A percentile compares a stretch with the other conserved stretches of the same genome.
Evolutionary conservation across 73 alveolate genomes (phyloP).

Genomic region (Diophrys sp.): DNA sequence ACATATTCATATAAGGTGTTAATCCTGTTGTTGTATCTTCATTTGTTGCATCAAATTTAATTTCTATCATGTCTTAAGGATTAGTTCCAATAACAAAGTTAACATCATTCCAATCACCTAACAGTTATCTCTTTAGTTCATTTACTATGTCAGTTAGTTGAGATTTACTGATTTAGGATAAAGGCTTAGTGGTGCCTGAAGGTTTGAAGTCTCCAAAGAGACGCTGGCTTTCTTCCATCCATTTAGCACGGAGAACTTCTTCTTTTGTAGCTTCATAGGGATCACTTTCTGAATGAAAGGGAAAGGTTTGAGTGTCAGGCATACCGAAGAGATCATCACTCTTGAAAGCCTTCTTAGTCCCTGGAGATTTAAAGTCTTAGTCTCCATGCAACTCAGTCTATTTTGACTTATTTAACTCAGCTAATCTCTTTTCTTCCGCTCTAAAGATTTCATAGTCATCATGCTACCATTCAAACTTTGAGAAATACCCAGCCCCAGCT

Average conservation of each 20-base stretch:
- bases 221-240: slow-evolving; percentile 58
- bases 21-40: slow-evolving; percentile 53
- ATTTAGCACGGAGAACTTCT: slow-evolving; percentile 52
- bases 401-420: background rate
- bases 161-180: slow-evolving; percentile 6
- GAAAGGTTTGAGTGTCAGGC: background rate
- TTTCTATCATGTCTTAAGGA: slow-evolving; percentile 64
- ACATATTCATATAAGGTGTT: slow-evolving; percentile 51
- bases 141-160: slow-evolving; percentile 54
- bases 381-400: slow-evolving; percentile 7
- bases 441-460: slow-evolving; percentile 30
- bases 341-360: background rate
- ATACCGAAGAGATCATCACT: slow-evolving; percentile 5
- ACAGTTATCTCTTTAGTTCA: slow-evolving; percentile 22
- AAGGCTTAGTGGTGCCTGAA: background rate
- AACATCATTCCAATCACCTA: slow-evolving; percentile 61
- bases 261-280: slow-evolving; percentile 62
- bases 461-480: slow-evolving; percentile 59
- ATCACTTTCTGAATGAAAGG: slow-evolving; percentile 45
- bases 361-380: slow-evolving; percentile 1
- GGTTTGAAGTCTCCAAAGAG: slow-evolving; percentile 57
- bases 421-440: slow-evolving; percentile 21
- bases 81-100: slow-evolving; percentile 62
- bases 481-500: slow-evolving; percentile 38
- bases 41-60: slow-evolving; percentile 38